Evolutionary conservation across 2,329 filamentous ascomycete genomes (phyloP).

Genomic region (Hymenoscyphus albidus): DNA sequence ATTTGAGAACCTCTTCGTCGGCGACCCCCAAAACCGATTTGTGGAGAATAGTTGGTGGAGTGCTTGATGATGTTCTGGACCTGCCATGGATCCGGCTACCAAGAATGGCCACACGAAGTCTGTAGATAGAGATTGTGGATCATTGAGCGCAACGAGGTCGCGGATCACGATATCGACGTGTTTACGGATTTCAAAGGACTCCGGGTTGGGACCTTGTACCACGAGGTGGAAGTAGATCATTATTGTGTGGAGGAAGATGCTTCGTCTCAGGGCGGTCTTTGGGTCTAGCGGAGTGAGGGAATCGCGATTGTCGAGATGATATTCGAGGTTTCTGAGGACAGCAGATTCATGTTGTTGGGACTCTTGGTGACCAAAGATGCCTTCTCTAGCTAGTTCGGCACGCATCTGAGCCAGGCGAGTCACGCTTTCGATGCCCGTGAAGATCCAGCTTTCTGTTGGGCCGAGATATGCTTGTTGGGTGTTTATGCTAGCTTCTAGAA

Average conservation of each 20-base stretch:
- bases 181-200: conserved; percentile 9
- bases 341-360: conserved; percentile 9
- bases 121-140: conserved; percentile 3
- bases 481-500: background rate
- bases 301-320: background rate
- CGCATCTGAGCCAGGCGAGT: conserved; percentile 11
- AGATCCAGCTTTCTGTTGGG: conserved; percentile 11
- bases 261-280: conserved; percentile 3
- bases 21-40: background rate
- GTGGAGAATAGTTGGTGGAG: conserved; percentile 1
- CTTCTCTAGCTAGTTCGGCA: conserved; percentile 7
- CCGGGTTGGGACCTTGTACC: conserved; percentile 5
- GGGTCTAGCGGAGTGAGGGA: background rate
- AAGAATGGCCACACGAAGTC: conserved; percentile 11
- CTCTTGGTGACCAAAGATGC: conserved; percentile 6
- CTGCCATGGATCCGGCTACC: conserved; percentile 10
- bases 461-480: background rate
- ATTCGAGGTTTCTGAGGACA: conserved; percentile 11
- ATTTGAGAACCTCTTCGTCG: background rate
- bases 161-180: conserved; percentile 10
- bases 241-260: conserved; percentile 10
- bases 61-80: conserved; percentile 6
- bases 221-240: conserved; percentile 13
- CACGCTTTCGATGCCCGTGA: conserved; percentile 14
- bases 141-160: conserved; percentile 8